Evolutionary conservation across 768 basidiomycete species (phyloP).

Genomic region (Termitomyces bulborhizus): DNA sequence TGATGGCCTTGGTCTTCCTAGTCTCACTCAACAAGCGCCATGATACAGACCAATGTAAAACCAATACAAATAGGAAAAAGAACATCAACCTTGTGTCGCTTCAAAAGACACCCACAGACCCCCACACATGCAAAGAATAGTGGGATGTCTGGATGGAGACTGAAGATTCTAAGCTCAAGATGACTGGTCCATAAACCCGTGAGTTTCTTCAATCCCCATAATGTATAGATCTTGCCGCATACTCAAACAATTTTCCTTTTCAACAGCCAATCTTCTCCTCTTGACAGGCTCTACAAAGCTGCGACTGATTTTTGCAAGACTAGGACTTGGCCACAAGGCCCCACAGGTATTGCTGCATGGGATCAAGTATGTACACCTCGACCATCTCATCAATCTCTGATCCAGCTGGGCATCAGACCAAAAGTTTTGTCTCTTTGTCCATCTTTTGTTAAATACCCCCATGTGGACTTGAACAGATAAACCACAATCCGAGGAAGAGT

Average conservation of each 20-base stretch:
- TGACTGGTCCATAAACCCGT: conserved; percentile 46
- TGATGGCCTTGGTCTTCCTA: conserved; percentile 64
- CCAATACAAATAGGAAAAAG: conserved; percentile 45
- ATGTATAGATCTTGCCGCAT: too few species aligned
- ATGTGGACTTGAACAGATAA: conserved; percentile 35
- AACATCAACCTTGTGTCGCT: conserved; percentile 22
- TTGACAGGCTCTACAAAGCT: conserved; percentile 55
- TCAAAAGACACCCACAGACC: not conserved
- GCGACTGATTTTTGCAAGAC: conserved; percentile 48
- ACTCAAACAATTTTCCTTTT: too few species aligned
- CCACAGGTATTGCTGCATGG: conserved; percentile 37
- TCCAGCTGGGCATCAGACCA: not conserved
- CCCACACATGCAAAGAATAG: conserved; percentile 38
- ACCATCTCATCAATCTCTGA: not conserved
- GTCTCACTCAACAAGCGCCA: conserved; percentile 49
- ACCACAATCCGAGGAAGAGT: conserved; percentile 17
- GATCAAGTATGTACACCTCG: conserved; percentile 43
- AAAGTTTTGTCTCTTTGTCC: conserved; percentile 59
- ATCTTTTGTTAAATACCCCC: conserved; percentile 46
- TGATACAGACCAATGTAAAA: conserved; percentile 48
- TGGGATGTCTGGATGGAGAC: conserved; percentile 68
- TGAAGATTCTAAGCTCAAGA: conserved; percentile 43
- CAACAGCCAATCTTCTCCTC: conserved; percentile 33
- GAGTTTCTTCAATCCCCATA: conserved; percentile 18
- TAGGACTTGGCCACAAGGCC: conserved; percentile 31